These are phyloP conservation scores for Pichia manshurica DNA, from an alignment of 805 yeast species.

Conservation along the genomic window DNA sequence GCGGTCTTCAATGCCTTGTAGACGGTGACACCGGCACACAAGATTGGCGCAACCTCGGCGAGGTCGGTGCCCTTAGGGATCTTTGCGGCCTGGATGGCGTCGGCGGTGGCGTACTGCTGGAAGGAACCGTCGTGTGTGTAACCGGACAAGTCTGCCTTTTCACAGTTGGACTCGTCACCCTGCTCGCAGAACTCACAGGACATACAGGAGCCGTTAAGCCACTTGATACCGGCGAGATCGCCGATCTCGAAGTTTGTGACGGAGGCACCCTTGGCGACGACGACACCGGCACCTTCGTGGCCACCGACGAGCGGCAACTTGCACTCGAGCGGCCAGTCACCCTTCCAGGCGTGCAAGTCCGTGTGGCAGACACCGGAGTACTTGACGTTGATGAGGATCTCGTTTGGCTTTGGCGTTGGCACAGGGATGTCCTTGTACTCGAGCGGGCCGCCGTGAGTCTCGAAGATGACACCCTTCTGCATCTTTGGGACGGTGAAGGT, in stretches of 20 bases:
- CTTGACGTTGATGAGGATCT: slow-evolving; percentile 58
- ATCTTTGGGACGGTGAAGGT: slow-evolving; percentile 46
- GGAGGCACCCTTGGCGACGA: slow-evolving; percentile 55
- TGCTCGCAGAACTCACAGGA: slow-evolving; percentile 58
- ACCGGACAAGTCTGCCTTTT: slow-evolving; percentile 64
- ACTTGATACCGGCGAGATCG: slow-evolving; percentile 62
- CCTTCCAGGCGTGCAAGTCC: slow-evolving; percentile 70
- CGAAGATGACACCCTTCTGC: slow-evolving; percentile 69
- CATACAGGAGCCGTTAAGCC: slow-evolving; percentile 66
- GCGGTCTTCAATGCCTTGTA: slow-evolving; percentile 51
- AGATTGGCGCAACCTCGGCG: slow-evolving; percentile 43
- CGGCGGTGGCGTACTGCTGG: slow-evolving; percentile 51
- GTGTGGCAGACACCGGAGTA: slow-evolving; percentile 75
- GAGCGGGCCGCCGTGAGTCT: slow-evolving; percentile 57
- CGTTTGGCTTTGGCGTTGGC: slow-evolving; percentile 58
- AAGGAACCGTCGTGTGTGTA: slow-evolving; percentile 65
- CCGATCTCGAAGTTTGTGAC: slow-evolving; percentile 59
- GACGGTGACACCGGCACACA: slow-evolving; percentile 51
- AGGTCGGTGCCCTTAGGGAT: slow-evolving; percentile 42
- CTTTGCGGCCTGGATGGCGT: slow-evolving; percentile 45
- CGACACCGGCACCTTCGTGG: slow-evolving; percentile 71
- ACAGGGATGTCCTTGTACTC: slow-evolving; percentile 70
- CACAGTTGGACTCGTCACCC: slow-evolving; percentile 60
- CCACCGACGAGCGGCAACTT: slow-evolving; percentile 64
- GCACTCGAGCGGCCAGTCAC: slow-evolving; percentile 60